Evolutionary conservation across 306 rosid genomes (phyloP).

Genomic region (Macrotyloma uniflorum): DNA sequence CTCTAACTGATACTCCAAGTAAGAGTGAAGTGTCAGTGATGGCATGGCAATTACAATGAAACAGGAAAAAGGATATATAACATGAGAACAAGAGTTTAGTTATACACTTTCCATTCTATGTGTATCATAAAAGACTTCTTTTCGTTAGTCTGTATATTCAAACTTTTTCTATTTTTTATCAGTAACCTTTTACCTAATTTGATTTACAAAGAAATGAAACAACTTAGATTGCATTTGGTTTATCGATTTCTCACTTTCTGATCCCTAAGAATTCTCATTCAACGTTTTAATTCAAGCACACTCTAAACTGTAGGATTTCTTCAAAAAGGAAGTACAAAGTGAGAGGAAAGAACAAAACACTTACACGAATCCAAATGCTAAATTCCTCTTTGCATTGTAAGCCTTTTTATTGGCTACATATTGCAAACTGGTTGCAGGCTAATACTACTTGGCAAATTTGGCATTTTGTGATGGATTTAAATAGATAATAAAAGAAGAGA

Average conservation of each 20-base stretch:
- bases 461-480: background rate
- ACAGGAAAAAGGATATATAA: conserved; percentile 42
- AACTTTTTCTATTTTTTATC: background rate
- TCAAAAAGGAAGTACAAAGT: background rate
- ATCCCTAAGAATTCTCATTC: too few relatives aligned
- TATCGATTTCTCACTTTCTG: background rate
- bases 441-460: background rate
- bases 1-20: background rate
- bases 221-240: background rate
- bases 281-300: background rate
- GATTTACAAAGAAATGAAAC: background rate
- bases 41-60: conserved; percentile 41
- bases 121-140: background rate
- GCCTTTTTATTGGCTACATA: background rate
- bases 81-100: background rate
- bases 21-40: conserved; percentile 44
- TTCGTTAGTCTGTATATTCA: background rate
- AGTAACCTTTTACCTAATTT: background rate
- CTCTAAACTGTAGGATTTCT: background rate
- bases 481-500: too few relatives aligned
- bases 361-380: background rate
- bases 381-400: background rate
- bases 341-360: background rate
- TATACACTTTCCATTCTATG: background rate
- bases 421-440: background rate